Evolutionary conservation across 73 alveolate genomes (phyloP).

Genomic region (Paramecium biaurelia): DNA sequence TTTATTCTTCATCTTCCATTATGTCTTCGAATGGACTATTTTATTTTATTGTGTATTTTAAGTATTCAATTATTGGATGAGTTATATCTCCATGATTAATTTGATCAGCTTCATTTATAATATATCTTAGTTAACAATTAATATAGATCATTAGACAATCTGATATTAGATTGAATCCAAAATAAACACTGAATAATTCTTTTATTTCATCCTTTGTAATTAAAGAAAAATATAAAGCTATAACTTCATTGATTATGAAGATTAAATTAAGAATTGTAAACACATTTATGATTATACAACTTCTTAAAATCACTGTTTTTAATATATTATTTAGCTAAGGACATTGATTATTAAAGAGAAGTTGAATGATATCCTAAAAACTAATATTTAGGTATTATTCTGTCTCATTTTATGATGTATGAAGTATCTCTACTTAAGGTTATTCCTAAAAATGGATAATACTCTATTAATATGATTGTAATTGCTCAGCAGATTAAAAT

Average conservation of each 20-base stretch:
- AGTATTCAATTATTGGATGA: conserved; percentile 2
- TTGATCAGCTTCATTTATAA: neutral
- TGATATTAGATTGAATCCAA: neutral
- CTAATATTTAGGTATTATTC: neutral
- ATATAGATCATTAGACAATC: neutral
- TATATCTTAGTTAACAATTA: neutral
- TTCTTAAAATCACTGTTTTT: neutral
- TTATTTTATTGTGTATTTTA: neutral
- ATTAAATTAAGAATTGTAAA: neutral
- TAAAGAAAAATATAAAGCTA: neutral
- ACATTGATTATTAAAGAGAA: neutral
- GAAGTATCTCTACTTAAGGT: neutral
- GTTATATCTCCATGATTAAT: neutral
- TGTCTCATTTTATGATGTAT: neutral
- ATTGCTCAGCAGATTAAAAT: neutral
- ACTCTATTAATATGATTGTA: neutral
- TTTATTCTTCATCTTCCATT: neutral
- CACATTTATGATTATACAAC: neutral
- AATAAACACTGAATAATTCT: neutral
- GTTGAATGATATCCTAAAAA: neutral
- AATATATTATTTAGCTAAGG: neutral
- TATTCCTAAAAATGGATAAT: neutral
- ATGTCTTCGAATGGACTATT: conserved; percentile 8
- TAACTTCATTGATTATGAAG: neutral
- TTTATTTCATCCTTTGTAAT: neutral